Evolutionary conservation across 106 monocot species (phyloP).

Genomic region (Dactylorhiza incarnata): DNA sequence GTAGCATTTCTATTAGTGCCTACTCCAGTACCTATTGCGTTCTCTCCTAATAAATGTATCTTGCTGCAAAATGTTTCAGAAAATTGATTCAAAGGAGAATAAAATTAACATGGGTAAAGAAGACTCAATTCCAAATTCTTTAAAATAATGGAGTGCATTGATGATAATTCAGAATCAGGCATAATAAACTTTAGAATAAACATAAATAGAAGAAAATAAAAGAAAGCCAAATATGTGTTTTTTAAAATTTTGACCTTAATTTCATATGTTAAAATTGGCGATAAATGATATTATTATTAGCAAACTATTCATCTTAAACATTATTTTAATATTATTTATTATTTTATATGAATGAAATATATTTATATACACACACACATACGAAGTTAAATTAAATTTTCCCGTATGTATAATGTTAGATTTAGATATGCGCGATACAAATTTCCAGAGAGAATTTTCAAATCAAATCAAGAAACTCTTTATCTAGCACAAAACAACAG

Average conservation of each 20-base stretch:
- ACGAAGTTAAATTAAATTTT: too few relatives aligned
- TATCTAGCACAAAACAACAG: background rate
- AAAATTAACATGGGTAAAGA: background rate
- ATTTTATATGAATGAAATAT: too few relatives aligned
- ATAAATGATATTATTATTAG: too few relatives aligned
- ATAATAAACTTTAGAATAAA: background rate
- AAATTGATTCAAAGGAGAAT: background rate
- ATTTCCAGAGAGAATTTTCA: background rate
- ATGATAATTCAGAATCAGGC: background rate
- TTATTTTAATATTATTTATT: too few relatives aligned
- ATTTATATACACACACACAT: too few relatives aligned
- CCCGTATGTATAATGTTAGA: too few relatives aligned
- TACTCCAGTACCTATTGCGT: background rate
- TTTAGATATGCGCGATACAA: background rate
- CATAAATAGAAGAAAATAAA: background rate
- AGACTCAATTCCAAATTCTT: background rate
- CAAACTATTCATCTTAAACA: too few relatives aligned
- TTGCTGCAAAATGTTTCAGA: too few relatives aligned
- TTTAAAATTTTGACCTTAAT: too few relatives aligned
- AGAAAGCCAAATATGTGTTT: constrained; percentile 14
- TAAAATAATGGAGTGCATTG: background rate
- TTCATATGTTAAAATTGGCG: too few relatives aligned
- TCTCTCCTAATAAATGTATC: background rate
- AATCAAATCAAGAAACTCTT: background rate
- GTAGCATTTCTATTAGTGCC: background rate